phyloP scores from a whole-genome alignment of 2,329 filamentous ascomycete genomes.

The Westerdykella ornata region DNA sequence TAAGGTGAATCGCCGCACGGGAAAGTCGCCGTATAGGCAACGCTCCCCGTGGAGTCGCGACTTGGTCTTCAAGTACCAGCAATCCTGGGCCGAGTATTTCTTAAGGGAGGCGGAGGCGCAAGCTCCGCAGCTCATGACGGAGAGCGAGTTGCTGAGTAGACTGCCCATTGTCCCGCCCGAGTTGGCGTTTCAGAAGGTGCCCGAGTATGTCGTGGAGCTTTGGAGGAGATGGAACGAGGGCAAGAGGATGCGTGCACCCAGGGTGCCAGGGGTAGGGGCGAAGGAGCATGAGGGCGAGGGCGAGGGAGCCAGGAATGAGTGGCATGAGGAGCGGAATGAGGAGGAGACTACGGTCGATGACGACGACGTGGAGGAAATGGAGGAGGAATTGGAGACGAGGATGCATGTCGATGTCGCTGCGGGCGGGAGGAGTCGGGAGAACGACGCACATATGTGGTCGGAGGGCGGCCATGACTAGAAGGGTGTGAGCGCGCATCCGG shows the following conservation, averaged over 20 bases:
- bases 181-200: slow-evolving; percentile 4
- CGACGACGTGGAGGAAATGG: not conserved
- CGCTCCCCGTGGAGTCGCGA: slow-evolving; percentile 20
- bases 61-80: slow-evolving; percentile 16
- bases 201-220: slow-evolving; percentile 3
- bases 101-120: slow-evolving; percentile 14
- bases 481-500: too few relatives aligned
- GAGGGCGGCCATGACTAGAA: not conserved
- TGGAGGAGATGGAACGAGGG: slow-evolving; percentile 16
- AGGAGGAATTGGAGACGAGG: not conserved
- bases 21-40: not conserved
- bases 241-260: slow-evolving; percentile 22
- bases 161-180: slow-evolving; percentile 10
- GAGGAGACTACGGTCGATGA: not conserved
- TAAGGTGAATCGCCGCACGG: slow-evolving; percentile 2
- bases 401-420: not conserved
- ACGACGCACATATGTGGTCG: slow-evolving; percentile 3
- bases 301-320: not conserved
- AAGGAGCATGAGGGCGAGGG: not conserved
- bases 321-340: not conserved
- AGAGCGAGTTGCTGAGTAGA: slow-evolving; percentile 9
- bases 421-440: not conserved
- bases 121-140: slow-evolving; percentile 7
- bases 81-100: slow-evolving; percentile 23
- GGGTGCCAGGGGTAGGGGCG: slow-evolving; percentile 1